Evolutionary conservation across 768 basidiomycete genomes (phyloP), one percentile per base, ranked within the genome.

Genomic region (Boletus tomentosulus): DNA sequence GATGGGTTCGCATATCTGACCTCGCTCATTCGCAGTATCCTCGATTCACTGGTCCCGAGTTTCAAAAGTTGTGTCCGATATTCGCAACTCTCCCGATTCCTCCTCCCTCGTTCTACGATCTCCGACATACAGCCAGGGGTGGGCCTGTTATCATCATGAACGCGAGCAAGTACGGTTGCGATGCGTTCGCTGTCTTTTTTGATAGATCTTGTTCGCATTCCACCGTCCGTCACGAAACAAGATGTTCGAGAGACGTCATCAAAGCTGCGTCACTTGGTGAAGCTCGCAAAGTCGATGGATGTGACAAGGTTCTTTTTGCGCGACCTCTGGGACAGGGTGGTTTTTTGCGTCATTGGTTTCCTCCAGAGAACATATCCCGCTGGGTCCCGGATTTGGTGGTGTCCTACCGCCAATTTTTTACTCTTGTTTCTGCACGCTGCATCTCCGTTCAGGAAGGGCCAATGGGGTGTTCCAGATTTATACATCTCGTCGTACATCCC

Each of bases 91-190:
- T 22, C 46, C n/a, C 31, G 19, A 4, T 46, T 15, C 19, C 46
- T 46, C 10, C 46, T 41, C 22, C 39, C 39, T n/a, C 10, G 9
- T 41, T 24, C 10, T 41, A 5, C 24, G 19, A 41, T 22, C 22
- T 24, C 22, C 19, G 11, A 41, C 22, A 12, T 9, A 22, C 22
- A 12, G 31, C 31, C 19, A 33, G 19, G 0, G 46, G 10, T 65
- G 1, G 46, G 10, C 66, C 68, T 1, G 57, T 71, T 16, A 58
- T 47, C 16, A 48, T 74, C 22, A 53, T 73, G 39, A 73, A 71
- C 44, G 55, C 65, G n/a, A 56, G 62, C 48, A n/a, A 39, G 22
- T 47, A 24, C 3, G 6, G 19, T 10, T 24, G 39, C 13, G 39
- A 41, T 24, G 39, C 22, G n/a, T 22, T 41, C 11, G 10, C 24